These are phyloP conservation scores for Petrea volubilis DNA, from an alignment of 257 asterid genomes.

Conservation along the genomic window DNA sequence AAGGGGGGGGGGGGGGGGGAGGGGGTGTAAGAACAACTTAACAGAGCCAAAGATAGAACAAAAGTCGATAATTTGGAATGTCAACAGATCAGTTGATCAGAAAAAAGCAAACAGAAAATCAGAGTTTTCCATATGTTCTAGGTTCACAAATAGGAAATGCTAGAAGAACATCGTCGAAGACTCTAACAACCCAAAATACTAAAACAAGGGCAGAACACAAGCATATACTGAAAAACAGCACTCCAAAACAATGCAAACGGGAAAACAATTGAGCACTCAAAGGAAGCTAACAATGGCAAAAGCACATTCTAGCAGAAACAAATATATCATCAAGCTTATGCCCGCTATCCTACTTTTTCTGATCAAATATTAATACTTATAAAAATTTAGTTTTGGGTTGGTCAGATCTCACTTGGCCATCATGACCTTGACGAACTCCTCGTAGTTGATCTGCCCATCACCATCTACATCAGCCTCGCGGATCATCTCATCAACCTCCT, in stretches of 20 bases:
- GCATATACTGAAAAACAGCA: conserved; percentile 43
- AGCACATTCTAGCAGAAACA: conserved; percentile 40
- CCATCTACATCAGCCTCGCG: conserved; percentile 71
- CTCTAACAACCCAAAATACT: conserved; percentile 32
- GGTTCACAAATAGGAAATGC: conserved; percentile 25
- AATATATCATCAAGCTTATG: conserved; percentile 42
- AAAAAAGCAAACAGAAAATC: conserved; percentile 19
- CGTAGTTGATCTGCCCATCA: conserved; percentile 73
- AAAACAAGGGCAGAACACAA: conserved; percentile 27
- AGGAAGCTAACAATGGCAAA: conserved; percentile 27
- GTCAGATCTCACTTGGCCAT: conserved; percentile 65
- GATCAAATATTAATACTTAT: conserved; percentile 33
- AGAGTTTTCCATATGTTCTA: conserved; percentile 23
- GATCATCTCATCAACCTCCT: conserved; percentile 64
- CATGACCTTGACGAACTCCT: conserved; percentile 76
- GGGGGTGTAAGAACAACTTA: not conserved
- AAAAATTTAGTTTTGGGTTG: conserved; percentile 34
- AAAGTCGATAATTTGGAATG: conserved; percentile 20
- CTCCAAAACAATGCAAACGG: conserved; percentile 35
- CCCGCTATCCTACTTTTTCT: conserved; percentile 38
- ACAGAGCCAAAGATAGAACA: not conserved
- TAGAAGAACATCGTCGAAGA: conserved; percentile 28
- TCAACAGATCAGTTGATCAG: conserved; percentile 29
- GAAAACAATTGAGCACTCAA: conserved; percentile 35
- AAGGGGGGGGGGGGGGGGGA: not conserved